These are phyloP conservation scores for Tothia fuscella DNA, from an alignment of 2,329 filamentous ascomycete genomes.

Conservation along the genomic window DNA sequence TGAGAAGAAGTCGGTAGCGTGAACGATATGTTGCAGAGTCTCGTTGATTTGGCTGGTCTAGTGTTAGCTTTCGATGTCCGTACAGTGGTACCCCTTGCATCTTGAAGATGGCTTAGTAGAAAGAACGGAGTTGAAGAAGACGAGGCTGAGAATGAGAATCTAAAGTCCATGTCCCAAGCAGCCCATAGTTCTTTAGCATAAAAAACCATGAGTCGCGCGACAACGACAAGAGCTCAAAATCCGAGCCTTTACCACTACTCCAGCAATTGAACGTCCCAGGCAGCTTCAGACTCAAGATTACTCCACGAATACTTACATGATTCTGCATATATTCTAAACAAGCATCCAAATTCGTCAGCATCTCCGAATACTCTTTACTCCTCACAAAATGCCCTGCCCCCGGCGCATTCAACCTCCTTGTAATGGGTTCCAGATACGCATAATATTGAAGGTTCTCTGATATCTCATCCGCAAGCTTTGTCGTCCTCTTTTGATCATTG, in stretches of 20 bases:
- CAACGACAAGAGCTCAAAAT: too few relatives aligned
- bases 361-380: slow-evolving; percentile 73
- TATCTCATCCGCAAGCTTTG: slow-evolving; percentile 70
- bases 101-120: too few relatives aligned
- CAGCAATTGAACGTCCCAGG: too few relatives aligned
- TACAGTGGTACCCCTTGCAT: too few relatives aligned
- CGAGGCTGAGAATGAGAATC: too few relatives aligned
- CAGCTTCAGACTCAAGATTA: too few relatives aligned
- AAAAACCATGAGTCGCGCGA: too few relatives aligned
- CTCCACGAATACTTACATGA: slow-evolving; percentile 49
- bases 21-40: slow-evolving; percentile 82
- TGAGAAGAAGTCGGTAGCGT: slow-evolving; percentile 72
- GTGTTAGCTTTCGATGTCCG: slow-evolving; percentile 9
- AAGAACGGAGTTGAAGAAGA: too few relatives aligned
- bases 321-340: slow-evolving; percentile 87
- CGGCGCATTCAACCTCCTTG: slow-evolving; percentile 79
- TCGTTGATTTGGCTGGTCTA: slow-evolving; percentile 58
- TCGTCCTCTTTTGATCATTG: slow-evolving; percentile 66
- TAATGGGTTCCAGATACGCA: slow-evolving; percentile 82
- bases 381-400: slow-evolving; percentile 79
- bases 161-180: too few relatives aligned
- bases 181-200: too few relatives aligned
- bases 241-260: too few relatives aligned
- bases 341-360: slow-evolving; percentile 75
- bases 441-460: slow-evolving; percentile 91